Percentiles rank a stretch among this genome's conserved stretches.
Conservation (phyloP, 2,329 filamentous ascomycete species). For the Aspergillus fumigatiaffinis region DNA sequence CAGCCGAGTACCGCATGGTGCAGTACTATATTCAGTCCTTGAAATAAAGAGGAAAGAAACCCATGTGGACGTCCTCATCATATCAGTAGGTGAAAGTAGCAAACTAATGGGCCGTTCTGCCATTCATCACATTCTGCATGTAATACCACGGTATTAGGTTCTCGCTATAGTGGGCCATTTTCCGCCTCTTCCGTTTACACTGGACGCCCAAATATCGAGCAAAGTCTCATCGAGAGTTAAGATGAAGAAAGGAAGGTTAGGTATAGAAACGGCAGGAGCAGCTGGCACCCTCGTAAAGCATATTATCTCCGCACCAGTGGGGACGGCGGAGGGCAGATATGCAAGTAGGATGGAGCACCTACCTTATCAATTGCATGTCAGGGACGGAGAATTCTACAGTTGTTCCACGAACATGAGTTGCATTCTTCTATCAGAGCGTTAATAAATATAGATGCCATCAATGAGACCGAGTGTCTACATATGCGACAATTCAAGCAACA, state of each 20-base stretch:
- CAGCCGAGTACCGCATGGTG: neutral
- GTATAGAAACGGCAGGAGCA: neutral
- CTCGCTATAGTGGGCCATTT: neutral
- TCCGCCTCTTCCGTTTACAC: too few species aligned
- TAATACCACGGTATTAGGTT: neutral
- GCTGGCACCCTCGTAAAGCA: neutral
- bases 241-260: neutral
- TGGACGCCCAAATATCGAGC: neutral
- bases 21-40: neutral
- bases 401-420: too few species aligned
- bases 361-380: neutral
- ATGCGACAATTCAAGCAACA: neutral
- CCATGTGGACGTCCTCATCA: neutral
- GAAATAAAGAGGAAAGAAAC: neutral
- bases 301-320: conserved; percentile 21
- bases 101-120: neutral
- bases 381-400: neutral
- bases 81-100: neutral
- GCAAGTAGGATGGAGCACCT: neutral
- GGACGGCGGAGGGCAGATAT: conserved; percentile 7
- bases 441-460: too few species aligned
- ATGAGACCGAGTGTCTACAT: too few species aligned
- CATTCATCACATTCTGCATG: too few species aligned
- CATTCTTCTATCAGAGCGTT: too few species aligned
- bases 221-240: neutral